Percentiles rank a stretch among this genome's conserved stretches.
phyloP scores from a whole-genome alignment of 177 flowering plant species.

The Vitis hybrid region DNA sequence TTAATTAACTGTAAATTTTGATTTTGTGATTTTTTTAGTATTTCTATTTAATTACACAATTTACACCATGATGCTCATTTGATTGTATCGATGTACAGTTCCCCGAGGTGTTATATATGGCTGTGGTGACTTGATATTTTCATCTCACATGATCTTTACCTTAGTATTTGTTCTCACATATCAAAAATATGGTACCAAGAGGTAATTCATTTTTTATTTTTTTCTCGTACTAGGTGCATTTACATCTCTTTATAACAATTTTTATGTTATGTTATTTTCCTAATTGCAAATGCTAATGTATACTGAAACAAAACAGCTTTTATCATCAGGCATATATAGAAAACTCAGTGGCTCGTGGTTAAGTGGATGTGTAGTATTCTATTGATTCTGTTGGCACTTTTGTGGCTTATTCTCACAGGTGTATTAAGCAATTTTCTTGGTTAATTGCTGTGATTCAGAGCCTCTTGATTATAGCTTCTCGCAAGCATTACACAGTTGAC shows the following conservation, averaged over 20 bases:
- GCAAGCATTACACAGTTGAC: conserved; percentile 95
- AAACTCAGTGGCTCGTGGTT: background rate
- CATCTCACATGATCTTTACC: conserved; percentile 88
- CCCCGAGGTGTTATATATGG: conserved; percentile 78
- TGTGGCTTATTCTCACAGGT: conserved; percentile 36
- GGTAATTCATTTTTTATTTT: conserved; percentile 30
- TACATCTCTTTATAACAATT: too few species aligned
- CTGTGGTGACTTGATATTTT: conserved; percentile 88
- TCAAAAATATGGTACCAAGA: conserved; percentile 70
- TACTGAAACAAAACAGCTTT: too few species aligned
- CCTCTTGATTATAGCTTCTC: conserved; percentile 87
- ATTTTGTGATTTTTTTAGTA: background rate
- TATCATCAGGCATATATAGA: too few species aligned
- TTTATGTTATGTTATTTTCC: too few species aligned
- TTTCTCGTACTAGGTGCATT: too few species aligned
- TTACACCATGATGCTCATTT: conserved; percentile 5
- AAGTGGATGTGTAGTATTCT: background rate
- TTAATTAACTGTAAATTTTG: conserved; percentile 56
- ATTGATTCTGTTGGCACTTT: background rate
- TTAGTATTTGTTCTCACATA: conserved; percentile 73
- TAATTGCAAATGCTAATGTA: too few species aligned
- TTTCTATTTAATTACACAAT: background rate
- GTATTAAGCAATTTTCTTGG: conserved; percentile 83
- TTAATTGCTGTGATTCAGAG: conserved; percentile 69
- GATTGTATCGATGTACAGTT: conserved; percentile 47